Evolutionary conservation across 305 asterid species (phyloP).

Genomic region (Fraxinus xanthoxyloides): DNA sequence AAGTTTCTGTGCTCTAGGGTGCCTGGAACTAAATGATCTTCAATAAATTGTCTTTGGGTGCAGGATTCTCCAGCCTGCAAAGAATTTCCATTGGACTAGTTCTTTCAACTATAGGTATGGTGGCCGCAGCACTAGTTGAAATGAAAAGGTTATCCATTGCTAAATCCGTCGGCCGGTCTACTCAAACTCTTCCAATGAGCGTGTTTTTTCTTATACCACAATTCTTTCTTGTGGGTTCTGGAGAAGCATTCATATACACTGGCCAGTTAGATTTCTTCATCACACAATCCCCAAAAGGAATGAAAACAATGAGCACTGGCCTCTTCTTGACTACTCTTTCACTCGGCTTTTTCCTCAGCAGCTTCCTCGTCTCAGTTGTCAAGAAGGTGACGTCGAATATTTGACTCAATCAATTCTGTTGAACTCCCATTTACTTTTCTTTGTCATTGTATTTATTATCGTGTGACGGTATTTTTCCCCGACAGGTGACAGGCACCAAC

Average conservation of each 20-base stretch:
- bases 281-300: slow-evolving; percentile 75
- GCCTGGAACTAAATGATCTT: background rate
- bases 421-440: background rate
- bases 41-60: background rate
- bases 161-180: slow-evolving; percentile 22
- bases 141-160: slow-evolving; percentile 56
- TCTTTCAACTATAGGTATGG: slow-evolving; percentile 69
- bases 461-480: background rate
- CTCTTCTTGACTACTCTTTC: slow-evolving; percentile 79
- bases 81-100: slow-evolving; percentile 61
- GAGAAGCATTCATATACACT: slow-evolving; percentile 80
- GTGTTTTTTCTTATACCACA: slow-evolving; percentile 81
- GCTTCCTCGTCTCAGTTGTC: slow-evolving; percentile 60
- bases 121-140: slow-evolving; percentile 58
- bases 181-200: slow-evolving; percentile 45
- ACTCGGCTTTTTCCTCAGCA: slow-evolving; percentile 69
- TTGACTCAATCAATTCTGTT: background rate
- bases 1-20: background rate
- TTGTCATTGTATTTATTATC: background rate
- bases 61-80: slow-evolving; percentile 69
- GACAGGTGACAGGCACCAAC: slow-evolving; percentile 7
- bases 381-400: slow-evolving; percentile 40
- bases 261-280: slow-evolving; percentile 91
- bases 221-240: slow-evolving; percentile 74
- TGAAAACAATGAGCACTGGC: slow-evolving; percentile 92